Percentiles rank a stretch among this genome's conserved stretches.
phyloP scores from a whole-genome alignment of 768 basidiomycete genomes.

The Ephemerocybe angulata region DNA sequence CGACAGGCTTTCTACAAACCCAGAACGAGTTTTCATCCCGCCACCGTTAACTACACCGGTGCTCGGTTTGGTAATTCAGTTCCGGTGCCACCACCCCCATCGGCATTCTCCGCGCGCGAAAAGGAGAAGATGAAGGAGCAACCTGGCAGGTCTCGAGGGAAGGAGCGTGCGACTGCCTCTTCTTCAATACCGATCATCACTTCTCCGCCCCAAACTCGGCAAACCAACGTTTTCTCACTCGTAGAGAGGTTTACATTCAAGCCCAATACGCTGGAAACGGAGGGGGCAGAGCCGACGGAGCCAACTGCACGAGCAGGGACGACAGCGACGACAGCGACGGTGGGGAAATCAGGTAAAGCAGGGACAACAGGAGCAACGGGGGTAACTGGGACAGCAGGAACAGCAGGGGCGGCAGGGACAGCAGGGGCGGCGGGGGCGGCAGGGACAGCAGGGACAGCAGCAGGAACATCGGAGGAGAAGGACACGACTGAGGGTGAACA shows the following conservation, averaged over 20 bases:
- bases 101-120: conserved; percentile 5
- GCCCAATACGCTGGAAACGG: conserved; percentile 77
- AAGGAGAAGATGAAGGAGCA: conserved; percentile 22
- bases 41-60: conserved; percentile 43
- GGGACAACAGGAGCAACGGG: not conserved
- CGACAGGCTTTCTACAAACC: conserved; percentile 93
- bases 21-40: conserved; percentile 77
- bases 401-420: not conserved
- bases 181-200: conserved; percentile 1
- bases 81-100: conserved; percentile 9
- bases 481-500: no score
- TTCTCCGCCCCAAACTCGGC: conserved; percentile 29
- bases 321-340: no score
- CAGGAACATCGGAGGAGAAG: no score
- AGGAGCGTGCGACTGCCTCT: conserved; percentile 12
- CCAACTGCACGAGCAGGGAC: no score
- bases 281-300: conserved; percentile 22
- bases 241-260: conserved; percentile 97
- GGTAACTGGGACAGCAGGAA: not conserved
- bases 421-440: no score
- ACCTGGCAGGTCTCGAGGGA: conserved; percentile 5
- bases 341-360: not conserved
- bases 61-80: conserved; percentile 18
- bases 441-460: no score
- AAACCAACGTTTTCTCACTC: conserved; percentile 92